These are phyloP conservation scores for Trypanosoma conorhini DNA, from an alignment of 208 protist genomes.

Conservation along the genomic window DNA sequence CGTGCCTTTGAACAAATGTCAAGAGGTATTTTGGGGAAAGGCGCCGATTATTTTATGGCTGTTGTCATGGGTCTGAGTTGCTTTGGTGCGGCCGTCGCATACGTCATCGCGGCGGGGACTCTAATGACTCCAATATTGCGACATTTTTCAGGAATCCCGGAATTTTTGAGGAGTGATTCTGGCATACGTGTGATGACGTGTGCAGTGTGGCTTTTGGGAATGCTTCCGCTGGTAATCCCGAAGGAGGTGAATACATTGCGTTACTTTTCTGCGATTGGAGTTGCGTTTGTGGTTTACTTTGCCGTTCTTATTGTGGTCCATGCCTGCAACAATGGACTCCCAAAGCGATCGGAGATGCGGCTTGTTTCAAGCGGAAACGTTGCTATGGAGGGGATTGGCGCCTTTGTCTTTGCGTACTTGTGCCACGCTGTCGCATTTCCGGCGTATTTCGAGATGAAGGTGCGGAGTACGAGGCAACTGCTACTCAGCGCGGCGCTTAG, in stretches of 20 bases:
- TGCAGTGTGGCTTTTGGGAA: conserved; percentile 31
- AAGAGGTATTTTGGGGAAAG: conserved; percentile 15
- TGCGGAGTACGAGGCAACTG: conserved; percentile 23
- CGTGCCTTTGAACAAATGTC: conserved; percentile 36
- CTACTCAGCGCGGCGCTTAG: conserved; percentile 19
- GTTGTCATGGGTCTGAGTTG: conserved; percentile 38
- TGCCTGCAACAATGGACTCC: conserved; percentile 17
- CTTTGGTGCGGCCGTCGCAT: conserved; percentile 44
- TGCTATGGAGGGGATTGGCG: conserved; percentile 29
- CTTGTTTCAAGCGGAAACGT: conserved; percentile 20
- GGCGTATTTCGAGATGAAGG: conserved; percentile 41
- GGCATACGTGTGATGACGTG: conserved; percentile 18
- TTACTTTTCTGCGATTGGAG: conserved; percentile 38
- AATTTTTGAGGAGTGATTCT: conserved; percentile 15
- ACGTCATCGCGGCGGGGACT: conserved; percentile 35
- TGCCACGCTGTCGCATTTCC: conserved; percentile 49
- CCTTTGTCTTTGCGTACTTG: conserved; percentile 48
- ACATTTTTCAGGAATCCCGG: background rate
- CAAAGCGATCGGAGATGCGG: conserved; percentile 11
- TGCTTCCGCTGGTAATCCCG: conserved; percentile 44
- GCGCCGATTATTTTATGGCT: conserved; percentile 34
- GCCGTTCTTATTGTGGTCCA: conserved; percentile 29
- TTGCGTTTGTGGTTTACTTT: conserved; percentile 36
- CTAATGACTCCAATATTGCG: conserved; percentile 30
- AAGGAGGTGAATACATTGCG: conserved; percentile 40